Base-by-base conservation (phyloP, 352 stramenopile species). In the Phytophthora hybrid region DNA sequence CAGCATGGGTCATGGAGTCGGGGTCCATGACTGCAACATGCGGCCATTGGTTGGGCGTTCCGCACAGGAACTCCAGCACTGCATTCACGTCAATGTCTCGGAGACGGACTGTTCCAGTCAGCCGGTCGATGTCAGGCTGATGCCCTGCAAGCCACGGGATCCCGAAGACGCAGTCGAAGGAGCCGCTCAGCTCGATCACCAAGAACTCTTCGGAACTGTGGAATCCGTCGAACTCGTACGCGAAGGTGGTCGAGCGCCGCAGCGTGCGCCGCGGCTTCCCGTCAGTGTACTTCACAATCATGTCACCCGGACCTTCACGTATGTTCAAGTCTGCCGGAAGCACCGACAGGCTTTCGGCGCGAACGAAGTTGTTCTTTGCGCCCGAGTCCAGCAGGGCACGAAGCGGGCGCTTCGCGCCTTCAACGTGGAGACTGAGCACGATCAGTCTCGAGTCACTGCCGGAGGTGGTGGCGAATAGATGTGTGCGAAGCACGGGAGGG, bases 71-170 rank as follows among this genome's bases (percentile, higher is more conserved):
- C 26, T 2, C 26, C 26, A 31, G 26, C 26, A 31, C 26, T 31
- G 26, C 2, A 31, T 31, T 31, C 23, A 31, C 26, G 26, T 7
- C 26, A 31, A 31, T 31, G 26, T 31, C 3, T 31, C 26, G 2
- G 26, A 3, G 4, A 7, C 26, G 26, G 26, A 5, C 26, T 31
- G 26, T 31, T 31, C 3, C 26, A 31, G 26, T 31, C 26, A 31
- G 26, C 4, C 26, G 6, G 26, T 31, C 26, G 26, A 31, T 31
- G 26, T 31, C 26, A 7, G 59, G 74, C n/a, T 64, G 71, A 29
- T 82, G 78, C 7, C 62, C 52, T n/a, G 59, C 57, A 3, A 80
- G 52, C 67, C 74, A 82, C 31, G 60, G 57, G 49, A 83, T 76
- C 0, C 72, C 73, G 18, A 81, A 71, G 47, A 85, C 71, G 47